Evolutionary conservation across 495 filamentous ascomycete species (phyloP).

Genomic region (Apiosordaria backusii): DNA sequence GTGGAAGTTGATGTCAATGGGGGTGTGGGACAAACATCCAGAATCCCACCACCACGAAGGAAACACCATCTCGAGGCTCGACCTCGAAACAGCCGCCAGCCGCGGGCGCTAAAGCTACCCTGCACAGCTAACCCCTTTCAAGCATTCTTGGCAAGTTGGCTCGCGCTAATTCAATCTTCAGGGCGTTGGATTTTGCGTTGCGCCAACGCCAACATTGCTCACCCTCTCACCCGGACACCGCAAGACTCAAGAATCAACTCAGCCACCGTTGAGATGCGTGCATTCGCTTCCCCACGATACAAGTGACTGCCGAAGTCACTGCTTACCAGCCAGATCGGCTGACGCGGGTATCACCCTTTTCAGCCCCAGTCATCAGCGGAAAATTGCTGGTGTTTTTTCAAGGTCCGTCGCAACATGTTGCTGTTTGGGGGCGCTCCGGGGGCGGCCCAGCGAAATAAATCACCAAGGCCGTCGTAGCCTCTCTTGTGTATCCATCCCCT

Average conservation of each 20-base stretch:
- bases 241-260: background rate
- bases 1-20: background rate
- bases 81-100: constrained; percentile 23
- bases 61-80: background rate
- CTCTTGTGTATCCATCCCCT: background rate
- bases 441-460: constrained; percentile 3
- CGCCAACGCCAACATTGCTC: background rate
- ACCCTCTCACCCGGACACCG: too few species aligned
- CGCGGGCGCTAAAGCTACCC: constrained; percentile 17
- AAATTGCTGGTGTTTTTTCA: background rate
- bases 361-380: background rate
- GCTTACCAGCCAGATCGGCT: background rate
- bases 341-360: background rate
- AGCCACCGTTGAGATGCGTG: background rate
- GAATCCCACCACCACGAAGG: background rate
- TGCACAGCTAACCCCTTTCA: too few species aligned
- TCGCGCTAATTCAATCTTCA: background rate
- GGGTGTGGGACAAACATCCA: background rate
- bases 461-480: background rate
- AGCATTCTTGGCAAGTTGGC: background rate
- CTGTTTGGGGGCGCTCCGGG: background rate
- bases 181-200: background rate
- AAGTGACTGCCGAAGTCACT: background rate
- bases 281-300: background rate
- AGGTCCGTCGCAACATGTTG: background rate